These are phyloP conservation scores for Globisporangium splendens DNA, from an alignment of 352 stramenopile species.

Conservation along the genomic window DNA sequence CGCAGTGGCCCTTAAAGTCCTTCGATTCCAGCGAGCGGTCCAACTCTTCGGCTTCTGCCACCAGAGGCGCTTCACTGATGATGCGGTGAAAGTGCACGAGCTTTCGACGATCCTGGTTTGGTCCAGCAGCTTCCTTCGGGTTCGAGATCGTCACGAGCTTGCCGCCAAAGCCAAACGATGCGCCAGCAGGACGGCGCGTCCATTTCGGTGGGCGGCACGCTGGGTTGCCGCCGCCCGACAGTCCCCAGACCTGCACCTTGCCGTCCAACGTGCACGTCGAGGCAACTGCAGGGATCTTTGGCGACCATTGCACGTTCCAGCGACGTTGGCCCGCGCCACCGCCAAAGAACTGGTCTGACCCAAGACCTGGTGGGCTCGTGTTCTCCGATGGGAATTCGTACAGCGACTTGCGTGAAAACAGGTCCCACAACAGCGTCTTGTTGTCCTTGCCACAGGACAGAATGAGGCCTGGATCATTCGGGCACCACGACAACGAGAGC, in stretches of 20 bases:
- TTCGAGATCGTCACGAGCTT: constrained; percentile 90
- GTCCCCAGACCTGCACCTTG: constrained; percentile 93
- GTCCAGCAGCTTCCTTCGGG: constrained; percentile 39
- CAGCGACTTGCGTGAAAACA: constrained; percentile 92
- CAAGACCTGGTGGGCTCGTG: constrained; percentile 54
- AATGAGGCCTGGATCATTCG: constrained; percentile 91
- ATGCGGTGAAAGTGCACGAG: constrained; percentile 83
- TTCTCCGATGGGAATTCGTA: constrained; percentile 90
- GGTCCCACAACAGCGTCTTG: constrained; percentile 96
- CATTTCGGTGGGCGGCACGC: constrained; percentile 93
- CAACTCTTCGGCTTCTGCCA: constrained; percentile 85
- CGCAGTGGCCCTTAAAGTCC: constrained; percentile 92
- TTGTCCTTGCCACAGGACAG: constrained; percentile 98
- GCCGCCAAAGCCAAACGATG: constrained; percentile 96
- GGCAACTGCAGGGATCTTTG: constrained; percentile 91
- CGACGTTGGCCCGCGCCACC: constrained; percentile 75
- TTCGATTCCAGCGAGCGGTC: constrained; percentile 88
- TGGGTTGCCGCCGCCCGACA: constrained; percentile 72
- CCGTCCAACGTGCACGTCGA: constrained; percentile 97
- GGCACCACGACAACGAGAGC: constrained; percentile 97
- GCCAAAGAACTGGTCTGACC: constrained; percentile 79
- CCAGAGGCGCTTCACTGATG: constrained; percentile 75
- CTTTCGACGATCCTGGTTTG: constrained; percentile 59
- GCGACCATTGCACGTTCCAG: constrained; percentile 96
- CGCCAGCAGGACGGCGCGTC: constrained; percentile 87